Base-by-base conservation (phyloP, 108 stramenopile genomes). In the Nitzschia putrida region DNA sequence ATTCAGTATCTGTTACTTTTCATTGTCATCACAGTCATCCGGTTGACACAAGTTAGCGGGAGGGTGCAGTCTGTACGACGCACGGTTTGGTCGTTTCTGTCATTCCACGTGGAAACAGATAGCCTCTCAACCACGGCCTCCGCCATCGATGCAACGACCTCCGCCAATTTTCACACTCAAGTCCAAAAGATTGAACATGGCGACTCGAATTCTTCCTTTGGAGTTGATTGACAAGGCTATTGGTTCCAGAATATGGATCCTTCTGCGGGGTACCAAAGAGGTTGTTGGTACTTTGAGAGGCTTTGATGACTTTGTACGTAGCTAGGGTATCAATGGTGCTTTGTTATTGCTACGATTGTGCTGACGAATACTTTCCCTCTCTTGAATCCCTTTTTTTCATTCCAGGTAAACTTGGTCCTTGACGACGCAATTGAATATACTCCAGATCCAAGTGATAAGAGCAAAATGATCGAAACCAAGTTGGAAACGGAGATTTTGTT, bases 211-310 rank as follows among this genome's bases (percentile, higher is more conserved):
- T 37, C 80, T 94, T 14, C 93, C 93, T 43, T 74, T 94, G 14
- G 93, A 94, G 72, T 58, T 94, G 47, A 94, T 94, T 47, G 93
- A 94, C 78, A 91, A 94, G 68, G 90, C 93, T 43, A 94, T 94
- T 51, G 93, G 93, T 54, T 91, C 90, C 3, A 76, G 86, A 63
- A 90, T 94, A 54, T 94, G 93, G 93, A 89, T 94, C 39, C 81
- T 94, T 34, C 87, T 94, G 84, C 66, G 93, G 49, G 93, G 93
- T 5, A 85, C 85, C 52, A 94, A 90, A 49, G 93, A 94, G 73
- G 61, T 94, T 26, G 90, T 91, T 14, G 93, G 93, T 24, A 88
- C 82, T 8, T 73, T 94, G 8, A 64, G 89, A 20, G 93, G 93
- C 10, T 94, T 94, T 72, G 93, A 94, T 71, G 93, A 94, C 68